Evolutionary conservation across 2,329 filamentous ascomycete species (phyloP).

Genomic region (Amauroascus verrucosus): DNA sequence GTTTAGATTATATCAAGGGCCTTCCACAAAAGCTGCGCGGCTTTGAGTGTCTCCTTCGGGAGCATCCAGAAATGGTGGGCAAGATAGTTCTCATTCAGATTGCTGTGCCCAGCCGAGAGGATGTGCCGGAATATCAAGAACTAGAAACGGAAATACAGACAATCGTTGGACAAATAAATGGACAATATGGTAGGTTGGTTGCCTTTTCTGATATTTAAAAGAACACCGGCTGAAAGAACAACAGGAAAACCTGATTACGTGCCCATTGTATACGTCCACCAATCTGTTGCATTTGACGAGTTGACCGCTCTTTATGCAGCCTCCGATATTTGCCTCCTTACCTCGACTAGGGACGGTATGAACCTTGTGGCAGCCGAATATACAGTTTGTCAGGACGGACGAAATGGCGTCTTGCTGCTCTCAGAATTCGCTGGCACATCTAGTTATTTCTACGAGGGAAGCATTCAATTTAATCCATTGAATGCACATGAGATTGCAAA

Average conservation of each 20-base stretch:
- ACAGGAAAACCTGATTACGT: constrained; percentile 80
- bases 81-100: constrained; percentile 92
- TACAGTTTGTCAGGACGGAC: constrained; percentile 76
- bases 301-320: constrained; percentile 85
- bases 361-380: constrained; percentile 98
- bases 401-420: constrained; percentile 82
- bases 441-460: constrained; percentile 69
- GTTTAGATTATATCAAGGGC: constrained; percentile 80
- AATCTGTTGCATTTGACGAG: constrained; percentile 85
- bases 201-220: background rate
- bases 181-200: constrained; percentile 55
- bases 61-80: constrained; percentile 82
- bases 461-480: constrained; percentile 87
- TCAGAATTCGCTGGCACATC: constrained; percentile 94
- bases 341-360: constrained; percentile 89
- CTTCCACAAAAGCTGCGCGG: constrained; percentile 90
- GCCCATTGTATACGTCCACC: constrained; percentile 92
- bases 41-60: constrained; percentile 82
- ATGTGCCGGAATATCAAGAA: constrained; percentile 65
- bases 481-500: constrained; percentile 87
- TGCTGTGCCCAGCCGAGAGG: constrained; percentile 74
- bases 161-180: constrained; percentile 84
- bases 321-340: constrained; percentile 78
- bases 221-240: background rate
- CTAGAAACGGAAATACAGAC: constrained; percentile 81